Evolutionary conservation across 768 basidiomycete species (phyloP).

Genomic region (Trametes sanguinea): DNA sequence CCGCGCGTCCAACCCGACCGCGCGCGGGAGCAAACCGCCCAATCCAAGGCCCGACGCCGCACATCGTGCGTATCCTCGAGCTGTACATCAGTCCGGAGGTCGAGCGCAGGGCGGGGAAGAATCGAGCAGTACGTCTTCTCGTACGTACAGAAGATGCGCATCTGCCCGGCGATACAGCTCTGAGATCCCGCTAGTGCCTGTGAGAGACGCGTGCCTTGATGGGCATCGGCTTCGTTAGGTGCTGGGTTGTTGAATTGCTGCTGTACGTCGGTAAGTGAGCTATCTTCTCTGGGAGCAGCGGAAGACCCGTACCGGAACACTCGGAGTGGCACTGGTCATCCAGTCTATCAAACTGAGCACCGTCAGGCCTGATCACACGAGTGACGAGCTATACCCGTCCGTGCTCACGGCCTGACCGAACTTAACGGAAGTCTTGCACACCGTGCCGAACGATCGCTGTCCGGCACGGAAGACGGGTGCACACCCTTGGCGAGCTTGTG

Average conservation of each 20-base stretch:
- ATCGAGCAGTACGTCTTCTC: not conserved
- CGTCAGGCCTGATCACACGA: too few relatives aligned
- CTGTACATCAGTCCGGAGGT: not conserved
- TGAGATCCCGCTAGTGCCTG: not conserved
- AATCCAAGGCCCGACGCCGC: too few relatives aligned
- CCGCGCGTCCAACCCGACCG: not conserved
- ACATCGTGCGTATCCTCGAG: too few relatives aligned
- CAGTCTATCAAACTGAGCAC: too few relatives aligned
- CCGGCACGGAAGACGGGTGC: not conserved
- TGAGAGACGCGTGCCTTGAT: not conserved
- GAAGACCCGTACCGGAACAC: too few relatives aligned
- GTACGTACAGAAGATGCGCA: conserved; percentile 7
- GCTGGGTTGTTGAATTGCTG: not conserved
- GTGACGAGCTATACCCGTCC: not conserved
- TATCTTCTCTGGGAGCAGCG: too few relatives aligned
- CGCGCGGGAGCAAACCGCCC: not conserved
- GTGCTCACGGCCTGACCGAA: not conserved
- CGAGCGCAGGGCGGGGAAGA: not conserved
- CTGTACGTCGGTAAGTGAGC: too few relatives aligned
- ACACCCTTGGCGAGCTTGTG: not conserved
- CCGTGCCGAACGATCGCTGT: not conserved
- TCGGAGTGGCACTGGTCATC: too few relatives aligned
- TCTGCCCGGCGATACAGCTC: conserved; percentile 11
- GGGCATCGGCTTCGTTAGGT: not conserved
- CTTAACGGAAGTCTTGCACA: not conserved